phyloP scores from a whole-genome alignment of 768 basidiomycete genomes.

The Sporobolomyces roseus region DNA sequence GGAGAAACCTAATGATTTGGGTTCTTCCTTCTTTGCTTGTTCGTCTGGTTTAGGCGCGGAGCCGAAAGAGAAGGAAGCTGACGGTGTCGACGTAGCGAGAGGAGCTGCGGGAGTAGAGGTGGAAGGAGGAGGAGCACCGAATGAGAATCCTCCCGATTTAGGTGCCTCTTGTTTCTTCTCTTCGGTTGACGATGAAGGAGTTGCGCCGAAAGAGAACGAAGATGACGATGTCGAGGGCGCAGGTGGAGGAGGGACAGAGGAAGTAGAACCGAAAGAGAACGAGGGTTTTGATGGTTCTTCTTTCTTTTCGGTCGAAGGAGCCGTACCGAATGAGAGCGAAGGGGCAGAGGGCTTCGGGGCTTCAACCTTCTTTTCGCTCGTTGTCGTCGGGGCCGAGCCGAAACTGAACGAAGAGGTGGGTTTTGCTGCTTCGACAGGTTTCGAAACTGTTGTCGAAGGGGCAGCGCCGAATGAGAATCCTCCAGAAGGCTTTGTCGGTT shows the following conservation, averaged over 20 bases:
- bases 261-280: conserved; percentile 8
- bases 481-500: background rate
- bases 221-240: background rate
- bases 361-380: background rate
- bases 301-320: background rate
- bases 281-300: background rate
- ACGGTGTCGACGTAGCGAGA: background rate
- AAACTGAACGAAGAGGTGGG: background rate
- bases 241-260: background rate
- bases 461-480: background rate
- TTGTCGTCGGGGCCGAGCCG: background rate
- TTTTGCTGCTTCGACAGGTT: too few relatives aligned
- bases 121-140: background rate
- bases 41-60: too few relatives aligned
- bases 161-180: too few relatives aligned
- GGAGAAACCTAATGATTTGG: too few relatives aligned
- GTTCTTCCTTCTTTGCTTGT: too few relatives aligned
- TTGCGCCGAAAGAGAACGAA: conserved; percentile 1
- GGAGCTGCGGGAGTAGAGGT: background rate
- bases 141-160: background rate
- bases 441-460: background rate
- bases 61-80: conserved; percentile 16
- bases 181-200: background rate
- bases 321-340: background rate
- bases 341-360: background rate